Conservation (phyloP, 2,329 filamentous ascomycete species). For the Colletotrichum gloeosporioides region DNA sequence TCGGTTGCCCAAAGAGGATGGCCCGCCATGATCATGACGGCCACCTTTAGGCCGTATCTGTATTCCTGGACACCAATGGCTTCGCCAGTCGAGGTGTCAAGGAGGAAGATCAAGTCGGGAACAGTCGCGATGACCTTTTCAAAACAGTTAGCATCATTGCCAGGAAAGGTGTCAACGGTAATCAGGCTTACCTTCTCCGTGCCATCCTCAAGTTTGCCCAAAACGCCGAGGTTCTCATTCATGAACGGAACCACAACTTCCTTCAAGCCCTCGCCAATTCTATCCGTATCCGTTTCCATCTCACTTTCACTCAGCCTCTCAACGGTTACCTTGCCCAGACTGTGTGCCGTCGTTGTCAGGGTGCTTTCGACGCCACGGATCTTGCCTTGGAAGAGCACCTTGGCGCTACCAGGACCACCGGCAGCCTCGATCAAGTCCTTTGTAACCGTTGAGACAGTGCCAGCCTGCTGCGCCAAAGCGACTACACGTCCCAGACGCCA, state of each 20-base stretch:
- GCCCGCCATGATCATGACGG: conserved; percentile 21
- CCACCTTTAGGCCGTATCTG: conserved; percentile 30
- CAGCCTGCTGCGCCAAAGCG: conserved; percentile 45
- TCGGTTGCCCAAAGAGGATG: conserved; percentile 18
- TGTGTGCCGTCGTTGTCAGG: conserved; percentile 47
- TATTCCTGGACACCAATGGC: conserved; percentile 44
- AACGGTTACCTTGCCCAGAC: conserved; percentile 45
- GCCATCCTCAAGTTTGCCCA: conserved; percentile 22
- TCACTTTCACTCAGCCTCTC: conserved; percentile 43
- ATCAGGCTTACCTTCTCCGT: conserved; percentile 24
- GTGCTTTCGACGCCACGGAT: conserved; percentile 39
- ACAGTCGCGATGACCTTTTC: conserved; percentile 39
- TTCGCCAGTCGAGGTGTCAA: conserved; percentile 40
- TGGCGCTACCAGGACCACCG: conserved; percentile 34
- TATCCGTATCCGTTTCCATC: conserved; percentile 33
- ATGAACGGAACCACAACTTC: conserved; percentile 23
- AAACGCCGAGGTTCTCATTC: conserved; percentile 23
- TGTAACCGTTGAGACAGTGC: conserved; percentile 45
- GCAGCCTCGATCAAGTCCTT: conserved; percentile 41
- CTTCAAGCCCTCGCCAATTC: conserved; percentile 26
- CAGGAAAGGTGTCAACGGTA: not conserved
- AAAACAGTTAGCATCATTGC: not conserved
- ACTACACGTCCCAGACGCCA: conserved; percentile 57
- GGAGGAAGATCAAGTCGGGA: conserved; percentile 45
- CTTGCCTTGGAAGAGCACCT: conserved; percentile 31